Evolutionary conservation across 2,329 filamentous ascomycete genomes (phyloP), one percentile per base, ranked within the genome.

Genomic region (Apiospora koreana): DNA sequence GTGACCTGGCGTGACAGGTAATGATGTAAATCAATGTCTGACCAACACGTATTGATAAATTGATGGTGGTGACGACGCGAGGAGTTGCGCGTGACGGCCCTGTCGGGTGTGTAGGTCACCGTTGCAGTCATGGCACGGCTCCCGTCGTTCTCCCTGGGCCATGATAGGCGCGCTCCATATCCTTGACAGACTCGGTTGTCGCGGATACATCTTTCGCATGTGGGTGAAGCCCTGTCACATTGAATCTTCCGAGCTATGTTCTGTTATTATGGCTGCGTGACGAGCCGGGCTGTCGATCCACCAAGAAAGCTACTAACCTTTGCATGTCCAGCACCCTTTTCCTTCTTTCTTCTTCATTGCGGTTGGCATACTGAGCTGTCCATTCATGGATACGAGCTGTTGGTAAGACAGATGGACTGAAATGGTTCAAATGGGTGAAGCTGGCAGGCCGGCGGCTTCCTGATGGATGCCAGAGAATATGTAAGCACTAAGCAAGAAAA

Each of bases 81-180:
- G 23, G 31, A 48, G n/a, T 68, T 45, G 41, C 28, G 46, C n/a
- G n/a, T 23, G 35, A 16, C 45, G 9, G 23, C 31, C 23, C 38
- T 31, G 25, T 18, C 7, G 21, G 46, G 31, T 7, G 14, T 8
- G 14, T 66, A 48, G 45, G 69, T 67, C 31, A 31, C 58, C n/a
- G 14, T 48, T 16, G 28, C 70, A 7, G 72, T 72, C 5, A 77
- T 71, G 1, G 75, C 70, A 45, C 77, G 77, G 66, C 67, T 75
- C 50, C 72, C 71, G 67, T 79, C 75, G 50, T 69, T 68, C 42
- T 72, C 71, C 58, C 72, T 73, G 3, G 77, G 78, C 78, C 78
- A 79, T 14, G 77, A 79, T 21, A 79, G 70, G 16, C 77, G 76
- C n/a, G 75, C 18, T 3, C 65, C 74, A 58, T 78, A 78, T 6